Base-by-base conservation (phyloP, 257 asterid species). In the Solanum chiquidenum region DNA sequence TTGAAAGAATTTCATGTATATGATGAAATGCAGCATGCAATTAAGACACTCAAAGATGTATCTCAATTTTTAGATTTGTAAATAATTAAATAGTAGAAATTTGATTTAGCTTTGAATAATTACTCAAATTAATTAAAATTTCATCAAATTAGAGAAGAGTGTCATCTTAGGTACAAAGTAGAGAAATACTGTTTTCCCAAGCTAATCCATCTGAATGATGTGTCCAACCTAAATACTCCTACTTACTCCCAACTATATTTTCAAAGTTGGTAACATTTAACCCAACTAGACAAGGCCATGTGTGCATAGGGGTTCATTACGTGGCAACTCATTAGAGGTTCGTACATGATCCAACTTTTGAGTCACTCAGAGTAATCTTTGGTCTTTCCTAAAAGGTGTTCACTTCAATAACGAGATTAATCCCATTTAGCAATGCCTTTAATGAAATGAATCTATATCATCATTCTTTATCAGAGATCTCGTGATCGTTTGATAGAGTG, bases 401-500 rank as follows among this genome's bases (percentile, higher is more conserved):
- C 83, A n/a, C 23, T 38, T 76, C 7, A 38, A 76, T 76, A 5
- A 40, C 12, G 83, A 37, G 33, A 71, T 31, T 31, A 34, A 73
- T 34, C 27, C 4, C 46, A 73, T 71, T 68, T 25, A 13, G 10
- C 35, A 31, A 31, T 12, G 23, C 68, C 20, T 5, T 49, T 14
- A 49, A 34, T 23, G 34, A 25, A 64, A 62, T 29, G 31, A n/a
- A 62, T 62, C 6, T 23, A 4, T n/a, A 64, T 12, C 6, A 21
- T 23, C 9, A 34, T 34, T 33, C 10, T 31, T 31, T 14, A 6
- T 71, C 1, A 14, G n/a, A 7, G 25, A 71, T 31, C 4, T 44
- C 5, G 16, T 0, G 5, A 44, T 12, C 16, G 2, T 44, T 44
- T 44, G 5, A 0, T 44, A 44, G 0, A 44, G 0, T 12, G 6